Conservation (phyloP, 495 filamentous ascomycete species). For the Penicillium cinerascens region DNA sequence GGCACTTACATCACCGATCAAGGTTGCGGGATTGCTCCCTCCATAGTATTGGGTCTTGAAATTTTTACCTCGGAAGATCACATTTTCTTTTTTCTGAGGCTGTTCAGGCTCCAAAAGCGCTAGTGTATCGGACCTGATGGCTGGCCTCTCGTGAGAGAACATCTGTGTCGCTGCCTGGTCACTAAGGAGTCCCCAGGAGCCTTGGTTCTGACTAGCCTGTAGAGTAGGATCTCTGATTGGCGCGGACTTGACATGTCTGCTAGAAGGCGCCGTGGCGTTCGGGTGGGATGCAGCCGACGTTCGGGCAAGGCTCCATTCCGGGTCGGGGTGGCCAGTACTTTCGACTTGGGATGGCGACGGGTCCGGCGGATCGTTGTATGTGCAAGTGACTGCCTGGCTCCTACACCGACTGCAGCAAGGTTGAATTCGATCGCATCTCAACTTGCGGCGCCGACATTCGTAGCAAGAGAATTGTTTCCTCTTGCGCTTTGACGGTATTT, state of each 20-base stretch:
- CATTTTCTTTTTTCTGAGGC: conserved; percentile 14
- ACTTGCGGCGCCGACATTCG: conserved; percentile 34
- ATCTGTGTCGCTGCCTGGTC: neutral
- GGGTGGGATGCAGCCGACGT: too few species aligned
- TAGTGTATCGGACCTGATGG: conserved; percentile 5
- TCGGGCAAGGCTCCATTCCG: too few species aligned
- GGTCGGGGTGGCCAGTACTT: too few species aligned
- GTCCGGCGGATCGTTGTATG: conserved; percentile 9
- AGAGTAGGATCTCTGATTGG: too few species aligned
- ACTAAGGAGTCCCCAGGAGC: neutral
- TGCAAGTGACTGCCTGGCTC: conserved; percentile 22
- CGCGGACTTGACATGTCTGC: too few species aligned
- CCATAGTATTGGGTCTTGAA: conserved; percentile 45
- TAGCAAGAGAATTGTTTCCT: conserved; percentile 30
- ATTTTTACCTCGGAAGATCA: conserved; percentile 38
- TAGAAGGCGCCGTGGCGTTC: too few species aligned
- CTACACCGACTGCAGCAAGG: conserved; percentile 35
- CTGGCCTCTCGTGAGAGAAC: conserved; percentile 7
- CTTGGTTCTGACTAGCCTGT: neutral
- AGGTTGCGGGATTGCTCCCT: conserved; percentile 34
- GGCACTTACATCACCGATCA: conserved; percentile 34
- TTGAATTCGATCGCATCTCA: conserved; percentile 32
- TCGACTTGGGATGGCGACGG: too few species aligned
- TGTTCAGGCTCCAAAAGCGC: neutral
- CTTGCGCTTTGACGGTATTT: neutral